Conservation (phyloP, 202 grass and related monocot genomes). For the Setaria viridis region DNA sequence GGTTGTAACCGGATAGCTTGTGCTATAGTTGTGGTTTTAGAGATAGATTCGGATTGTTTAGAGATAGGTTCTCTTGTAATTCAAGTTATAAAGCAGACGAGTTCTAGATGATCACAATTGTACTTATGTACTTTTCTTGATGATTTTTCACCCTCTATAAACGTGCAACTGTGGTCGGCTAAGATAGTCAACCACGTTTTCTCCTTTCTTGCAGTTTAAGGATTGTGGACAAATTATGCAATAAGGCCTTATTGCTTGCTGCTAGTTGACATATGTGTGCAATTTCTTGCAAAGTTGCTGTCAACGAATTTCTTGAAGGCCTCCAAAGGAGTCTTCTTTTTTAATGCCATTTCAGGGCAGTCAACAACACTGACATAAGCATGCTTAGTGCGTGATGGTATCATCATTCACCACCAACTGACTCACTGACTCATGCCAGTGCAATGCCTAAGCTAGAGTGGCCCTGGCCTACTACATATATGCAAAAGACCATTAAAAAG, state of each 20-base stretch:
- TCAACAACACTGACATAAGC: not conserved
- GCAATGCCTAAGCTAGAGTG: not conserved
- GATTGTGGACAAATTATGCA: too few relatives aligned
- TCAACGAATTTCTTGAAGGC: not conserved
- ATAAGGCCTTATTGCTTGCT: not conserved
- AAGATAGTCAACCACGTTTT: too few relatives aligned
- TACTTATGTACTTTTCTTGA: too few relatives aligned
- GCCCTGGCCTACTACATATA: not conserved
- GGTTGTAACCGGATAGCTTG: too few relatives aligned
- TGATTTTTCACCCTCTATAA: too few relatives aligned
- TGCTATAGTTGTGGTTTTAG: too few relatives aligned
- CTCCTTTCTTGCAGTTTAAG: too few relatives aligned
- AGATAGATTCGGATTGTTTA: too few relatives aligned
- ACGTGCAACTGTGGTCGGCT: too few relatives aligned
- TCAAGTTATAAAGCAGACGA: too few relatives aligned
- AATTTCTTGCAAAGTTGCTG: not conserved
- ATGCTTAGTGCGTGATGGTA: not conserved
- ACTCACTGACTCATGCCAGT: not conserved
- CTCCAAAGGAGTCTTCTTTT: not conserved
- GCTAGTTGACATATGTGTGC: not conserved
- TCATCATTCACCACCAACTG: conserved; percentile 4
- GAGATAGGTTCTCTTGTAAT: too few relatives aligned
- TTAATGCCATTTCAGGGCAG: not conserved
- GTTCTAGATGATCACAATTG: too few relatives aligned
- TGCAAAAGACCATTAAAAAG: not conserved